Evolutionary conservation across 2,329 filamentous ascomycete species (phyloP), one percentile per base, ranked within the genome.

Genomic region (Claviceps monticola): DNA sequence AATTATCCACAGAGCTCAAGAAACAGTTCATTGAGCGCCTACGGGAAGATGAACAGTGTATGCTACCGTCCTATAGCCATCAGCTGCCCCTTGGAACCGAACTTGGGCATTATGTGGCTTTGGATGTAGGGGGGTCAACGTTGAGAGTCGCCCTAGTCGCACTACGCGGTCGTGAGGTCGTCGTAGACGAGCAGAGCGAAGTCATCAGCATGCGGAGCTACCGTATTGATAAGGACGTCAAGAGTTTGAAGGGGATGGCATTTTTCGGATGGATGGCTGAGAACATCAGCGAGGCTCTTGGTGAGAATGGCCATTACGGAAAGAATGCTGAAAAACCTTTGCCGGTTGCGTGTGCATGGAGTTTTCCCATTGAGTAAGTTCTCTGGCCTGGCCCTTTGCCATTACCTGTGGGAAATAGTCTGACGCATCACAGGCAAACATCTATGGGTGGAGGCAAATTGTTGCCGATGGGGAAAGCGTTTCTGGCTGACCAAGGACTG

Each of bases 201-300:
- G 80, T 83, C 55, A 64, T 80, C 52, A 73, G 70, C 55, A 76
- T 77, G 58, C 70, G 69, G 51, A 73, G 71, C 46, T 82, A 78
- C 64, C 73, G 71, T 59, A 83, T 84, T 57, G 72, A 70, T 51
- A 71, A 69, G 29, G 65, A 71, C 19, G 68, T 83, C 50, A 83
- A 80, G 64, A 67, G 68, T 53, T 69, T 83, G 1, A 69, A 74
- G 54, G 82, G 82, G 16, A 73, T 74, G 58, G 70, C 65, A 0
- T 84, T 85, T 60, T 86, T 85, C 57, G 74, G 81, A 61, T 86
- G 82, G 82, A 82, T 85, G 74, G 81, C 80, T 0, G 68, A 71
- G 43, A 74, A 72, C 56, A 81, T 84, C 58, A 62, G 69, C 49
- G 75, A 82, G 48, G 80, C 79, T 1, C 66, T 84, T 11, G 64